These are phyloP conservation scores for Botrytis deweyae DNA, from an alignment of 2,329 filamentous ascomycete genomes.

Conservation along the genomic window DNA sequence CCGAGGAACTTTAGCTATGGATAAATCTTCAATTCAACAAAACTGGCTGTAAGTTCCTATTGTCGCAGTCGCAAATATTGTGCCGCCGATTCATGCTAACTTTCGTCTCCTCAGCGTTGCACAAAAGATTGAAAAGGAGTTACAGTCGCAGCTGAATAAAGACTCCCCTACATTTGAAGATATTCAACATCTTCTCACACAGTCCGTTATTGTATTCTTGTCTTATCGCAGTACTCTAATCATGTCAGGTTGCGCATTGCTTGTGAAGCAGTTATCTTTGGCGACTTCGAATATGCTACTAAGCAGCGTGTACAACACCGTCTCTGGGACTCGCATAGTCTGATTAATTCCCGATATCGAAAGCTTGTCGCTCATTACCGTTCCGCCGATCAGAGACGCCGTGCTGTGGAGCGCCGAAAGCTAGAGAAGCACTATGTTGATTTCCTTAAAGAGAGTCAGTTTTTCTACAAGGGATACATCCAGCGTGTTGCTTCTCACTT, in stretches of 20 bases:
- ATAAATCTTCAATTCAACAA: conserved; percentile 43
- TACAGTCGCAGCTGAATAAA: conserved; percentile 49
- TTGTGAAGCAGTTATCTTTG: conserved; percentile 70
- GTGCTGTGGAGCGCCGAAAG: conserved; percentile 68
- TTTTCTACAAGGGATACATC: conserved; percentile 85
- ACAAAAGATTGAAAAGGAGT: conserved; percentile 48
- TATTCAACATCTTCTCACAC: conserved; percentile 42
- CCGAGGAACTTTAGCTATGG: conserved; percentile 23
- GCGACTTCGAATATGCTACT: conserved; percentile 66
- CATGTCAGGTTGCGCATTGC: conserved; percentile 45
- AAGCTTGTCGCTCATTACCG: conserved; percentile 61
- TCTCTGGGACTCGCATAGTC: conserved; percentile 77
- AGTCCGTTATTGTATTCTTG: conserved; percentile 30
- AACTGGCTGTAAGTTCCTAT: conserved; percentile 50
- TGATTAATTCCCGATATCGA: conserved; percentile 76
- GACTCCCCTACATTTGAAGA: conserved; percentile 48
- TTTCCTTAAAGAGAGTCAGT: conserved; percentile 84
- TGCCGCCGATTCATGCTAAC: conserved; percentile 25
- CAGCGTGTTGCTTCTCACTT: conserved; percentile 68
- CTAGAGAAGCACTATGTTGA: conserved; percentile 76
- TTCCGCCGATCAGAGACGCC: conserved; percentile 45
- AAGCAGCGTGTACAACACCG: conserved; percentile 63
- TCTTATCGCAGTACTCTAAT: conserved; percentile 1
- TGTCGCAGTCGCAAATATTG: conserved; percentile 11
- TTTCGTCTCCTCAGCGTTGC: conserved; percentile 39